Base-by-base conservation (phyloP, 2,329 filamentous ascomycete genomes). In the Pseudocercospora vitis region DNA sequence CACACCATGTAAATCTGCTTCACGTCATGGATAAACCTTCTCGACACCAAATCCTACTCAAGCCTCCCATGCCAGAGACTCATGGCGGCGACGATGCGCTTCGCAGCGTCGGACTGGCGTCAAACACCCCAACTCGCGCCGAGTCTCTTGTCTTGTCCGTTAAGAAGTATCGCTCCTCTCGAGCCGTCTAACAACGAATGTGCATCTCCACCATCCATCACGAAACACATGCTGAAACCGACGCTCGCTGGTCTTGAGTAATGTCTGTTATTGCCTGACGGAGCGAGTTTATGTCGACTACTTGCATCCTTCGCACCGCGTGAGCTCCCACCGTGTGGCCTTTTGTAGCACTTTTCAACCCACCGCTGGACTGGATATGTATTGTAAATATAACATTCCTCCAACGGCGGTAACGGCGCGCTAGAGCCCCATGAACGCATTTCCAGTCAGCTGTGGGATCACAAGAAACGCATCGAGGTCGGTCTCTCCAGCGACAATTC, bases 181-280 rank as follows among this genome's bases (percentile, higher is more conserved):
- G 18, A 44, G 39, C 39, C 39, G 39, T 44, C 28, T 26, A 45
- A 18, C 40, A 45, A 16, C 23, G 11, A 26, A 14, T 29, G 28
- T 29, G 28, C 40, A 14, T 45, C 40, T 29, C 21, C 40, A 28
- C 40, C 40, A 16, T 31, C 24, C 11, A 11, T 14, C 21, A 16
- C 42, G 37, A 45, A 45, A 45, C 42, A 14, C 42, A 44, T 23
- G 23, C 26, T 45, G 42, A 45, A 45, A 45, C 42, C 29, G 42
- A 23, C 9, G n/a, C 18, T 16, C 24, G 14, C n/a, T 31, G 42
- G 42, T 31, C 23, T 45, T 45, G 37, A 42, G 18, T 42, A 45
- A 45, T 45, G 42, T 29, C 42, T 31, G 2, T 18, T 28, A 31
- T 31, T 45, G 23, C 42, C 14, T 45, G 12, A 28, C 26, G 2